Conservation (phyloP, 176 grass and related monocot species). For the Oryza australiensis region DNA sequence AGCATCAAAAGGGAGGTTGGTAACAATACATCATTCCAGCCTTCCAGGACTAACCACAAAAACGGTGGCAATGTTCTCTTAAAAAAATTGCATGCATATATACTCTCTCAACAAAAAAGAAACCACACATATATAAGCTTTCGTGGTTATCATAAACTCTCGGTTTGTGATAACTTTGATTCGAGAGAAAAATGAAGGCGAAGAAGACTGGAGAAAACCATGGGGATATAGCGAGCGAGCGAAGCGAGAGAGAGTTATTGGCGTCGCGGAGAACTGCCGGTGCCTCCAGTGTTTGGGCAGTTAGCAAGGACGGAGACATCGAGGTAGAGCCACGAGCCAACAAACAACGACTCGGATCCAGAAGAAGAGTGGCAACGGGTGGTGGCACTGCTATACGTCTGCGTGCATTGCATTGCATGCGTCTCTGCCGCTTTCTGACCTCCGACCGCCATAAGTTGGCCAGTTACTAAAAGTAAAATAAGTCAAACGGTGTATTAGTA, state of each 20-base stretch:
- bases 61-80: not conserved
- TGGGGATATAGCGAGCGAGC: not conserved
- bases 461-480: too few relatives aligned
- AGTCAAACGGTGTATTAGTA: too few relatives aligned
- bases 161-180: not conserved
- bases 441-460: too few relatives aligned
- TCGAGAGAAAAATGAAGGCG: not conserved
- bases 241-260: not conserved
- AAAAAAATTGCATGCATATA: not conserved
- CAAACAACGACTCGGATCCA: not conserved
- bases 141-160: not conserved
- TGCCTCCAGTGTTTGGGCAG: slow-evolving; percentile 22
- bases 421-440: too few relatives aligned
- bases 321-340: not conserved
- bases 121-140: not conserved
- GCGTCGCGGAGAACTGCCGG: slow-evolving; percentile 31
- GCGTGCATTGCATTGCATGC: too few relatives aligned
- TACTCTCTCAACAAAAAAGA: not conserved
- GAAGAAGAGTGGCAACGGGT: too few relatives aligned
- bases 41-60: not conserved
- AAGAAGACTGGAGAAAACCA: slow-evolving; percentile 10
- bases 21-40: too few relatives aligned
- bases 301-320: not conserved
- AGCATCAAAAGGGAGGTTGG: not conserved
- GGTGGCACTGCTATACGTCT: too few relatives aligned